Evolutionary conservation across 2,329 filamentous ascomycete species (phyloP), one percentile per base, ranked within the genome.

Genomic region (Sporothrix schenckii): DNA sequence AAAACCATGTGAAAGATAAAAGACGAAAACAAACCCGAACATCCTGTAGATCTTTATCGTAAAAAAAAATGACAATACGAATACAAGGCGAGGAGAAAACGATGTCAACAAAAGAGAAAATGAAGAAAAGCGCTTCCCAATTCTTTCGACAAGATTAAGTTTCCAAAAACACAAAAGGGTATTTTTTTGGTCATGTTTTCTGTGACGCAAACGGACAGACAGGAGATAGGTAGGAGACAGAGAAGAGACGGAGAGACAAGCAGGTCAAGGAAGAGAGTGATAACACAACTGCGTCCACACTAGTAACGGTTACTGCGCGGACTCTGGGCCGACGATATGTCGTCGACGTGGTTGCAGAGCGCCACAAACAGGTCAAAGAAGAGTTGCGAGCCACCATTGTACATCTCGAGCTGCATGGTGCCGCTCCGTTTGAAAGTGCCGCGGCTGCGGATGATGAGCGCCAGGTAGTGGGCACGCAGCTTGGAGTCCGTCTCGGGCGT

Each of bases 351-450:
- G 79, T 97, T 97, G 81, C 92, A 93, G 81, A 97, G 88, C 21
- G 94, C 93, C 66, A 97, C 94, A 79, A 97, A 97, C 58, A 97
- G 84, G 78, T 97, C 94, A 78, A 97, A 97, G 83, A 97, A 97
- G 71, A 97, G 84, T 77, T 91, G 87, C 0, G 84, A 91, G 69
- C 92, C 92, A 39, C 94, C 94, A 72, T 88, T 88, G 79, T 91
- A 91, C 93, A 97, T 97, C 82, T 97, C 93, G 75, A 92, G 88
- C 81, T 97, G 94, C 93, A 97, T 97, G 3, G 93, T 97, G 69
- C 93, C 93, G 80, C 93, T 97, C 69, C 92, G 87, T 85, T 97
- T 97, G 82, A 97, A 97, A 2, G 92, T 97, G 77, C 88, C 87
- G 74, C 94, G 88, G 76, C 91, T 92, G 74, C 93, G 89, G 78